Percentiles rank a stretch among this genome's conserved stretches.
These are phyloP conservation scores for Turnera subulata DNA, from an alignment of 345 rosid genomes.

Conservation along the genomic window DNA sequence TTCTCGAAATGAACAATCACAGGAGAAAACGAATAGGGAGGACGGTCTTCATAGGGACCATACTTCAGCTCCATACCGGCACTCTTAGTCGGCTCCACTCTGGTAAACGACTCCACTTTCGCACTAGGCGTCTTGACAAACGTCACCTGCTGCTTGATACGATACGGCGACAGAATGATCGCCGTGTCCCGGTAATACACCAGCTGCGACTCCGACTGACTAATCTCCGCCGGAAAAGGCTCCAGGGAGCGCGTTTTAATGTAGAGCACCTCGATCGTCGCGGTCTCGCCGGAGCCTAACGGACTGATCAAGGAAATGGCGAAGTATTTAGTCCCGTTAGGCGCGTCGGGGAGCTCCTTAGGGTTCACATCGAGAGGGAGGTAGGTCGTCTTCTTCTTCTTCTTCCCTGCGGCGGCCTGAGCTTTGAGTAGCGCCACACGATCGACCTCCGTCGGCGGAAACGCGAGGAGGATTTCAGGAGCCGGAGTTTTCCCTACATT, in stretches of 20 bases:
- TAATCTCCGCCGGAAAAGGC: slow-evolving; percentile 88
- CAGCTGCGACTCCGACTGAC: slow-evolving; percentile 91
- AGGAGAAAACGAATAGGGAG: slow-evolving; percentile 74
- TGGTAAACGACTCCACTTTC: slow-evolving; percentile 87
- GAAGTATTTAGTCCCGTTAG: slow-evolving; percentile 65
- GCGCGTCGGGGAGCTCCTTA: slow-evolving; percentile 60
- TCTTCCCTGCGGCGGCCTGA: slow-evolving; percentile 62
- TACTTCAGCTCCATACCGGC: slow-evolving; percentile 77
- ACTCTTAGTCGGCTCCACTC: slow-evolving; percentile 69
- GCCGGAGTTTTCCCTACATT: slow-evolving; percentile 60
- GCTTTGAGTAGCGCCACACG: slow-evolving; percentile 76
- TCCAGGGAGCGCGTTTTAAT: slow-evolving; percentile 75
- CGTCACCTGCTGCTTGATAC: slow-evolving; percentile 67
- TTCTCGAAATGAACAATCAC: slow-evolving; percentile 83
- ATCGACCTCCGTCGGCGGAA: slow-evolving; percentile 66
- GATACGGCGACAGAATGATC: slow-evolving; percentile 68
- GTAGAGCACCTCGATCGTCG: slow-evolving; percentile 79
- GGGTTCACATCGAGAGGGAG: slow-evolving; percentile 58
- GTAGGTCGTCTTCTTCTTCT: slow-evolving; percentile 69
- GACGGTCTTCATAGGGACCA: slow-evolving; percentile 79
- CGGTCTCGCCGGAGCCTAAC: slow-evolving; percentile 54
- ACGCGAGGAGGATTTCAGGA: slow-evolving; percentile 77
- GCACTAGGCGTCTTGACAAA: slow-evolving; percentile 75
- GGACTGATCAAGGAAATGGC: slow-evolving; percentile 49
- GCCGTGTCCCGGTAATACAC: slow-evolving; percentile 86